These are phyloP conservation scores for Eucalyptus lansdowneana DNA, from an alignment of 345 rosid species.

Conservation along the genomic window DNA sequence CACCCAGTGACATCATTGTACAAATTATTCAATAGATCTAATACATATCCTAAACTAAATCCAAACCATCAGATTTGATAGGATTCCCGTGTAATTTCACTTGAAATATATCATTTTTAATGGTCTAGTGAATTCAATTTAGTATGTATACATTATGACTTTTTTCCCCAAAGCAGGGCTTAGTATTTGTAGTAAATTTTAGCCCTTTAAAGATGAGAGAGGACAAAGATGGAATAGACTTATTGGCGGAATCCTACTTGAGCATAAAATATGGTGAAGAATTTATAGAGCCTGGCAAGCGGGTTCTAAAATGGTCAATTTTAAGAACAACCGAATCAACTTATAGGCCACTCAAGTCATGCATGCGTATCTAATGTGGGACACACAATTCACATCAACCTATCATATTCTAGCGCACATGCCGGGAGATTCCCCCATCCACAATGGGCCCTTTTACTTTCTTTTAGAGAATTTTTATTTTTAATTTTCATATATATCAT, in stretches of 20 bases:
- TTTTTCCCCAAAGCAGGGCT: not conserved
- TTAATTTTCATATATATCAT: not conserved
- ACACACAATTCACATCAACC: not conserved
- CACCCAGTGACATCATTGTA: not conserved
- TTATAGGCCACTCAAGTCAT: not conserved
- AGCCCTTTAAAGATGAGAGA: not conserved
- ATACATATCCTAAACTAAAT: not conserved
- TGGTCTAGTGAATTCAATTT: not conserved
- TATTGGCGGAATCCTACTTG: not conserved
- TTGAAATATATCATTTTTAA: not conserved
- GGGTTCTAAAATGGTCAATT: not conserved
- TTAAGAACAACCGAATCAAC: not conserved
- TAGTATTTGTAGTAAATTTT: not conserved
- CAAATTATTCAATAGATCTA: not conserved
- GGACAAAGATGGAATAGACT: not conserved
- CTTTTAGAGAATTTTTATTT: not conserved
- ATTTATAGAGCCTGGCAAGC: not conserved
- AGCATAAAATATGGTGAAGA: not conserved
- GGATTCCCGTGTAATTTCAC: not conserved
- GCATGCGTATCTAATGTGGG: not conserved
- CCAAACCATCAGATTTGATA: not conserved
- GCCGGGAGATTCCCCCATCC: not conserved
- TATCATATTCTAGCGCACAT: not conserved
- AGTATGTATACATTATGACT: not conserved
- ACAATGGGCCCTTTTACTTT: not conserved